Evolutionary conservation across 2,329 filamentous ascomycete species (phyloP).

Genomic region (Ascochyta pisi): DNA sequence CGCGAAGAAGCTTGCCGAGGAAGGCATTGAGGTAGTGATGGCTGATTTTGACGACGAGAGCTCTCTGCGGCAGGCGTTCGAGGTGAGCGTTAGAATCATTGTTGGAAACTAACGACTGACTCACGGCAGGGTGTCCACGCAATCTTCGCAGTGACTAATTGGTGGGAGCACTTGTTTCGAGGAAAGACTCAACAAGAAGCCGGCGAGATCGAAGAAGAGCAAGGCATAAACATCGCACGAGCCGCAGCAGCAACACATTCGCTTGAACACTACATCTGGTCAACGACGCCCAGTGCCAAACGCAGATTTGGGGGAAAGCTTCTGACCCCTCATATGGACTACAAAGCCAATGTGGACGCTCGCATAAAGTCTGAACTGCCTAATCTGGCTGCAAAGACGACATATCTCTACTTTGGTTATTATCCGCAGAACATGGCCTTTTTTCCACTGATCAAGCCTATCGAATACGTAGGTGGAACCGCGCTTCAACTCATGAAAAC

Average conservation of each 20-base stretch:
- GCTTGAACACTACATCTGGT: slow-evolving; percentile 57
- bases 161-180: slow-evolving; percentile 46
- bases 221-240: slow-evolving; percentile 53
- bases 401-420: slow-evolving; percentile 40
- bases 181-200: slow-evolving; percentile 43
- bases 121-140: slow-evolving; percentile 23
- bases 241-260: slow-evolving; percentile 49
- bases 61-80: slow-evolving; percentile 28
- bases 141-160: slow-evolving; percentile 53
- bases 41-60: slow-evolving; percentile 31
- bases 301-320: slow-evolving; percentile 43
- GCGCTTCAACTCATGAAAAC: too few species aligned
- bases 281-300: slow-evolving; percentile 51
- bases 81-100: slow-evolving; percentile 1
- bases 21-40: slow-evolving; percentile 30
- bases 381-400: slow-evolving; percentile 33
- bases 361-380: slow-evolving; percentile 49
- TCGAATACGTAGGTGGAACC: slow-evolving; percentile 27
- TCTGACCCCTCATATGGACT: slow-evolving; percentile 53
- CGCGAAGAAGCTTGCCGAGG: slow-evolving; percentile 28
- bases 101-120: background rate
- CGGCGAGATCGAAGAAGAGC: slow-evolving; percentile 48
- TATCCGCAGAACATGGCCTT: slow-evolving; percentile 42
- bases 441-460: slow-evolving; percentile 34
- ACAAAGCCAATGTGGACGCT: slow-evolving; percentile 52